phyloP scores from a whole-genome alignment of 441 rosid genomes.

The Syzygium syzygioides region DNA sequence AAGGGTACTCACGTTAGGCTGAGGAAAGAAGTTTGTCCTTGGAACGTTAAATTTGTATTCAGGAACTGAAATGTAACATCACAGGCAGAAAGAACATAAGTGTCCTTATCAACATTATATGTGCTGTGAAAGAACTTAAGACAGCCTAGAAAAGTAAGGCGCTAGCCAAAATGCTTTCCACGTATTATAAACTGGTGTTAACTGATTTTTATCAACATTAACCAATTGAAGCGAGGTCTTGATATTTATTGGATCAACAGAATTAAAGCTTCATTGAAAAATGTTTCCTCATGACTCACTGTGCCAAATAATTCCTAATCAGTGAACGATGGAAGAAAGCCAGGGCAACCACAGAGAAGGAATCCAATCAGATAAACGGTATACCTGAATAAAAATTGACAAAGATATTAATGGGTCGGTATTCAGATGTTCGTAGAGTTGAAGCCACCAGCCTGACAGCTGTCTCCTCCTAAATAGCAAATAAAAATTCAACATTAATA shows the following conservation, averaged over 20 bases:
- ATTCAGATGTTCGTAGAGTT: constrained; percentile 55
- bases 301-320: background rate
- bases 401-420: constrained; percentile 73
- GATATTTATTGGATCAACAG: background rate
- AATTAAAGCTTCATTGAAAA: background rate
- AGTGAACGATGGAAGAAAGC: background rate
- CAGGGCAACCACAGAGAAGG: background rate
- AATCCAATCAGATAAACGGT: background rate
- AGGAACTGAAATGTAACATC: constrained; percentile 52
- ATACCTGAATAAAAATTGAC: constrained; percentile 77
- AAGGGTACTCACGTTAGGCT: constrained; percentile 64
- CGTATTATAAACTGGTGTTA: background rate
- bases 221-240: background rate
- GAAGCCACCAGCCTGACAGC: constrained; percentile 67
- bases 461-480: constrained; percentile 60
- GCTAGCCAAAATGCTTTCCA: background rate
- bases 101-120: background rate
- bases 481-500: background rate
- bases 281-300: background rate
- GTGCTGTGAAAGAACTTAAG: background rate
- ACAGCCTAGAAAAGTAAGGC: background rate
- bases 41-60: constrained; percentile 71
- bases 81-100: background rate
- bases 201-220: background rate
- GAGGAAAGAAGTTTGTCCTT: constrained; percentile 81